Evolutionary conservation across 148 eudicot species (phyloP).

Genomic region (Rhododendron griersonianum): DNA sequence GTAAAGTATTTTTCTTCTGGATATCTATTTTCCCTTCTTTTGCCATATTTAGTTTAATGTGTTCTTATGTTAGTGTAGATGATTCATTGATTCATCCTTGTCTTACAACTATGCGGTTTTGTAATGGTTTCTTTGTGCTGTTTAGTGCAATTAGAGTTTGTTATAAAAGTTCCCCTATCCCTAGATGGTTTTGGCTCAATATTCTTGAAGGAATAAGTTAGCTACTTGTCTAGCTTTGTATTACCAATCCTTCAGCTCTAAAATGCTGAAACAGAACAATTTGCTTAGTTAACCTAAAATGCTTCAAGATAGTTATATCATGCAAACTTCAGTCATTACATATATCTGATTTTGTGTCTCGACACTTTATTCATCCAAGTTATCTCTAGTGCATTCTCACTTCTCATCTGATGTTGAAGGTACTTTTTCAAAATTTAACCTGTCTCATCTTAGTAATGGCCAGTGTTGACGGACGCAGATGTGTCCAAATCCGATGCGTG

Average conservation of each 20-base stretch:
- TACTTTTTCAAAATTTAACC: not conserved
- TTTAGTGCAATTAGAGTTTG: not conserved
- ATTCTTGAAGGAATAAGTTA: not conserved
- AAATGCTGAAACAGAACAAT: not conserved
- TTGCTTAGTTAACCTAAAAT: not conserved
- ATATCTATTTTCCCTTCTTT: constrained; percentile 6
- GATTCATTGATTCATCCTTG: not conserved
- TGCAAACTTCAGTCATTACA: not conserved
- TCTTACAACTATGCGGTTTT: not conserved
- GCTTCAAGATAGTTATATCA: not conserved
- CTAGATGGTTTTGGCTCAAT: not conserved
- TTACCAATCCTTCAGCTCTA: not conserved
- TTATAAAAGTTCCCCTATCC: not conserved
- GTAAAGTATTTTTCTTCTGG: constrained; percentile 29
- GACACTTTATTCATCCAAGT: not conserved
- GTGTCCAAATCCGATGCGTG: not conserved
- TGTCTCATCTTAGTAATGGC: not conserved
- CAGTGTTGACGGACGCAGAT: not conserved
- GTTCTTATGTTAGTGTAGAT: not conserved
- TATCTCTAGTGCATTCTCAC: not conserved
- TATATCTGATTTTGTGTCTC: not conserved
- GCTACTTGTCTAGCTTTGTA: not conserved
- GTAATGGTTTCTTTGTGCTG: not conserved
- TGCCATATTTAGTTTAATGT: not conserved
- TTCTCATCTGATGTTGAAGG: not conserved